These are phyloP conservation scores for Leptomonas seymouri DNA, from an alignment of 208 protist genomes.

Conservation along the genomic window DNA sequence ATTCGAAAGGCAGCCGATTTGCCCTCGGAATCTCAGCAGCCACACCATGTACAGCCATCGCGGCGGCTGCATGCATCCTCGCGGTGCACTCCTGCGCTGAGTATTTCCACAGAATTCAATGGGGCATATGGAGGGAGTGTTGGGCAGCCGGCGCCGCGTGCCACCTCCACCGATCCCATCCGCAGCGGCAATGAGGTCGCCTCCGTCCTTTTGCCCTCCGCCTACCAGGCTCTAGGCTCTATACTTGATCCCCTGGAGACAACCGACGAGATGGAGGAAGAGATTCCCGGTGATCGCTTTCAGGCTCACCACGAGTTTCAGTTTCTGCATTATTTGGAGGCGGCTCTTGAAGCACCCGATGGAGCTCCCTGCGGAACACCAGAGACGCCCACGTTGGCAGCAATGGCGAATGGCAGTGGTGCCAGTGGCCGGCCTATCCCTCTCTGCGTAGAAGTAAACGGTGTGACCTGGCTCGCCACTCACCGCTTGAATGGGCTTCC, in stretches of 20 bases:
- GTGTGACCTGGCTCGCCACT: constrained; percentile 60
- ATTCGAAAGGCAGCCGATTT: neutral
- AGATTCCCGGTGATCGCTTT: constrained; percentile 58
- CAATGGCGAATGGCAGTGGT: neutral
- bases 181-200: neutral
- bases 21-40: neutral
- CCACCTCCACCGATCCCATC: neutral
- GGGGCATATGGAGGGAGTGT: neutral
- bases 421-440: constrained; percentile 15
- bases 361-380: neutral
- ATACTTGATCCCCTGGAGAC: constrained; percentile 3
- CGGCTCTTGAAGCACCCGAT: constrained; percentile 1
- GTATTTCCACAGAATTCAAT: constrained; percentile 11
- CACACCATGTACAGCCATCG: neutral
- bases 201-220: neutral
- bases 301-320: constrained; percentile 62
- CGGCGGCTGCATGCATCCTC: neutral
- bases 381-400: neutral
- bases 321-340: constrained; percentile 46
- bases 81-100: neutral
- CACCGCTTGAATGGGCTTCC: constrained; percentile 55
- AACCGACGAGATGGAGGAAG: constrained; percentile 22
- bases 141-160: neutral
- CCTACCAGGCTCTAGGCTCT: constrained; percentile 9
- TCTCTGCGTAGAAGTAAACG: constrained; percentile 51